These are phyloP conservation scores for Cladosporium sp. DNA, from an alignment of 2,329 filamentous ascomycete species.

Conservation along the genomic window DNA sequence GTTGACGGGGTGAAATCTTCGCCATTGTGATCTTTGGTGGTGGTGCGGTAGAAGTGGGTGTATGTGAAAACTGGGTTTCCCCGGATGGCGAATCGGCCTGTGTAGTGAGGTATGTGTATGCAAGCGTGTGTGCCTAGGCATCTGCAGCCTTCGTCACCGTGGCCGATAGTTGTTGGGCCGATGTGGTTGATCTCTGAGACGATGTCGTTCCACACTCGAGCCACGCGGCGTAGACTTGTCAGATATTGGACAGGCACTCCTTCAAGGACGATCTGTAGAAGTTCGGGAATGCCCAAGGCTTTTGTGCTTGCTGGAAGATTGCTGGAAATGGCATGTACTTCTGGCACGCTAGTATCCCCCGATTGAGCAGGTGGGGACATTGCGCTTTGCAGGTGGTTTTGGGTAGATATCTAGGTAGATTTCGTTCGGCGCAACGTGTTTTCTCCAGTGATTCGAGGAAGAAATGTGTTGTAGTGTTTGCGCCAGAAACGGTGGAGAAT, in stretches of 20 bases:
- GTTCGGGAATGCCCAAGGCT: neutral
- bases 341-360: neutral
- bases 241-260: neutral
- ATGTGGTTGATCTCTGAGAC: neutral
- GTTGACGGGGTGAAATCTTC: neutral
- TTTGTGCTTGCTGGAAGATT: neutral
- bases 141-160: neutral
- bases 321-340: neutral
- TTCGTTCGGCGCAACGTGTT: neutral
- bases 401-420: neutral
- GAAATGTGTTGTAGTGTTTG: neutral
- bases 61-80: neutral
- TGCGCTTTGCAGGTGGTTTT: neutral
- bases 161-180: neutral
- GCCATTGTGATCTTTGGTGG: neutral
- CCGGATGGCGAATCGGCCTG: neutral
- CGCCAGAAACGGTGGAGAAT: neutral
- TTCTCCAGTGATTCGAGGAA: neutral
- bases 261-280: neutral
- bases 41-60: neutral
- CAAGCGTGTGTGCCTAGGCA: neutral
- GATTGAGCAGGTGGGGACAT: neutral
- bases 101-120: neutral
- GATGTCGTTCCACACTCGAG: neutral
- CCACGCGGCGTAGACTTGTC: neutral